phyloP scores from a whole-genome alignment of 495 filamentous ascomycete genomes.

The Bacidia gigantensis region DNA sequence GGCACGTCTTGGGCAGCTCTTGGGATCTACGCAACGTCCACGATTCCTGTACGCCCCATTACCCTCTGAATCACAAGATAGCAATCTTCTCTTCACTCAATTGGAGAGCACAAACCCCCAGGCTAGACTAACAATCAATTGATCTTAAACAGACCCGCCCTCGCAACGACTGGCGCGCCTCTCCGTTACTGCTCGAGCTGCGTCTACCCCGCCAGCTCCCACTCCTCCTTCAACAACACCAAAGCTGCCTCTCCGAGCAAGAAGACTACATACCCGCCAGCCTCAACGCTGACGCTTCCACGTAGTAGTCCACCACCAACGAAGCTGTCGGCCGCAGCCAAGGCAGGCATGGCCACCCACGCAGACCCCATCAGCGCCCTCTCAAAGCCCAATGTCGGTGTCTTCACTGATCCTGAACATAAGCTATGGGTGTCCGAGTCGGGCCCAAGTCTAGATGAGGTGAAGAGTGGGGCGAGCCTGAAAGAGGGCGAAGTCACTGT shows the following conservation, averaged over 20 bases:
- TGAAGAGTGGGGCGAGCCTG: slow-evolving; percentile 54
- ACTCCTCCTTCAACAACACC: neutral
- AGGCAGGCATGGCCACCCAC: slow-evolving; percentile 9
- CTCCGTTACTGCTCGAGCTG: slow-evolving; percentile 4
- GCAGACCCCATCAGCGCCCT: slow-evolving; percentile 13
- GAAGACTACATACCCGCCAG: slow-evolving; percentile 12
- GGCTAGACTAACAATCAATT: neutral
- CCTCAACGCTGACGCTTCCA: neutral
- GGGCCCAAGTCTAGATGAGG: slow-evolving; percentile 57
- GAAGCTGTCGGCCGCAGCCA: slow-evolving; percentile 3
- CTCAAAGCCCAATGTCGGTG: slow-evolving; percentile 75
- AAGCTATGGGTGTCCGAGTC: slow-evolving; percentile 81
- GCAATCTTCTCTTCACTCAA: neutral
- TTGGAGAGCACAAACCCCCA: neutral
- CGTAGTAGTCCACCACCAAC: slow-evolving; percentile 1
- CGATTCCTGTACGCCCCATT: slow-evolving; percentile 9
- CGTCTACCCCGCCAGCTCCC: slow-evolving; percentile 4
- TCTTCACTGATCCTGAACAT: slow-evolving; percentile 86
- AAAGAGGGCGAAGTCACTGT: slow-evolving; percentile 51
- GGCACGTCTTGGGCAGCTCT: slow-evolving; percentile 3
- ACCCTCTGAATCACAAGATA: neutral
- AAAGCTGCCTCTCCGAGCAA: neutral
- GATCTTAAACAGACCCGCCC: slow-evolving; percentile 1
- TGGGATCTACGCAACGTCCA: slow-evolving; percentile 5
- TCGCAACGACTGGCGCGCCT: slow-evolving; percentile 6